Conservation (phyloP, 257 asterid genomes). For the Rubia yunnanensis region DNA sequence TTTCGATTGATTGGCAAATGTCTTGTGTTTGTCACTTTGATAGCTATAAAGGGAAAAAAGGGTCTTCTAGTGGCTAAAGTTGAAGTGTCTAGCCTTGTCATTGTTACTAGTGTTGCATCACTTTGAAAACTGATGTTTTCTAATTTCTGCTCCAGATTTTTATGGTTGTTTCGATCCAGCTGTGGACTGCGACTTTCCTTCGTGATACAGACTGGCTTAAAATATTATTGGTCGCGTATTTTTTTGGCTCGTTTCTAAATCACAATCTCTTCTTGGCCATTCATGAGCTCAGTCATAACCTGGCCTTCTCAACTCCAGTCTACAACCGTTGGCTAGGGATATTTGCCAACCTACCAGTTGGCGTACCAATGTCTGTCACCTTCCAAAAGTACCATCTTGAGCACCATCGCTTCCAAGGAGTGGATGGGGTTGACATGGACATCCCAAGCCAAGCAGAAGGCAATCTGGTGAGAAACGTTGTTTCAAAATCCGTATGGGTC, state of each 20-base stretch:
- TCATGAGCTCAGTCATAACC: conserved; percentile 92
- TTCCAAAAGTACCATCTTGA: conserved; percentile 97
- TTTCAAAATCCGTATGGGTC: conserved; percentile 76
- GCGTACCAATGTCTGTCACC: conserved; percentile 93
- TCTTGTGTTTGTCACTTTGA: neutral
- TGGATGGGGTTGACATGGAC: conserved; percentile 92
- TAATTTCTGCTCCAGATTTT: conserved; percentile 39
- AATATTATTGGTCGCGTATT: conserved; percentile 57
- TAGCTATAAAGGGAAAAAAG: neutral
- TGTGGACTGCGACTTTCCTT: conserved; percentile 82
- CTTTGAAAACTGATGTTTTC: neutral
- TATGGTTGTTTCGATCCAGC: conserved; percentile 69
- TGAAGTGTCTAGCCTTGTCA: neutral
- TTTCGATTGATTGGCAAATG: neutral
- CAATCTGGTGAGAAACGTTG: conserved; percentile 38
- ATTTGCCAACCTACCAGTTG: conserved; percentile 85
- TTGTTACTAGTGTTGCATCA: neutral
- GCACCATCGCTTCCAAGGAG: conserved; percentile 95
- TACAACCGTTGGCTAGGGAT: conserved; percentile 92
- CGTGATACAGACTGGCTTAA: conserved; percentile 54
- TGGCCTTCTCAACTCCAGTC: conserved; percentile 76
- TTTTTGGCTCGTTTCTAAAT: conserved; percentile 88
- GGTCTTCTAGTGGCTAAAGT: neutral
- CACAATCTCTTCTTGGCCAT: conserved; percentile 94
- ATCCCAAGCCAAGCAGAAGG: conserved; percentile 66